phyloP scores from a whole-genome alignment of 495 filamentous ascomycete species.

The Xylaria scruposa region DNA sequence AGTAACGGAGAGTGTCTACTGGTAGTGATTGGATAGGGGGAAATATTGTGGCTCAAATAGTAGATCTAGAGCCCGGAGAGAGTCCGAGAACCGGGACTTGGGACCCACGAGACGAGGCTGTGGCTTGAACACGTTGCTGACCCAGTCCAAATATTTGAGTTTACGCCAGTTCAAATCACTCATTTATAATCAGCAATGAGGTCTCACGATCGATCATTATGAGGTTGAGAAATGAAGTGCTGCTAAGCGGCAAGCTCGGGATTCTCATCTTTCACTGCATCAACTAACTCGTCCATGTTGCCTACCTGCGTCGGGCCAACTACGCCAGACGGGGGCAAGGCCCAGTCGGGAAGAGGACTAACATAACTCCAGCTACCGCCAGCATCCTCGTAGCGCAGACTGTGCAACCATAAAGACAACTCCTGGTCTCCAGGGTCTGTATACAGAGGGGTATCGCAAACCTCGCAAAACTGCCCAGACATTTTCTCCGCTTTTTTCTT shows the following conservation, averaged over 20 bases:
- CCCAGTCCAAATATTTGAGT: not conserved
- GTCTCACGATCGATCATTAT: not conserved
- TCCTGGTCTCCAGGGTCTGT: conserved; percentile 90
- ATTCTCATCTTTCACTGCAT: conserved; percentile 47
- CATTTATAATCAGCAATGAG: not conserved
- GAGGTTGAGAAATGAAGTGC: not conserved
- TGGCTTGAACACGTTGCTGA: not conserved
- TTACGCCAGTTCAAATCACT: not conserved
- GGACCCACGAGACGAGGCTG: conserved; percentile 24
- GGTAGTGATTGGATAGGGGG: conserved; percentile 7
- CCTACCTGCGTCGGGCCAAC: conserved; percentile 66
- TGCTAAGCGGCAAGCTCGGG: conserved; percentile 36
- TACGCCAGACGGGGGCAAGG: conserved; percentile 70
- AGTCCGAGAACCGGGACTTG: conserved; percentile 34
- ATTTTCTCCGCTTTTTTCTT: conserved; percentile 89
- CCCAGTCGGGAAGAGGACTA: conserved; percentile 86
- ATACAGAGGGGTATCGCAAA: conserved; percentile 89
- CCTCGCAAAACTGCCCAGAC: conserved; percentile 78
- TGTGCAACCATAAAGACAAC: conserved; percentile 91
- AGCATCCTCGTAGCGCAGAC: conserved; percentile 81
- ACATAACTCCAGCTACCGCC: conserved; percentile 85
- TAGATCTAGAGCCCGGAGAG: conserved; percentile 33
- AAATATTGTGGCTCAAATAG: not conserved
- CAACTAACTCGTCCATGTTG: conserved; percentile 58
- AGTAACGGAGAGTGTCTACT: conserved; percentile 13